Evolutionary conservation across 352 stramenopile genomes (phyloP).

Genomic region (Pythium phragmitis): DNA sequence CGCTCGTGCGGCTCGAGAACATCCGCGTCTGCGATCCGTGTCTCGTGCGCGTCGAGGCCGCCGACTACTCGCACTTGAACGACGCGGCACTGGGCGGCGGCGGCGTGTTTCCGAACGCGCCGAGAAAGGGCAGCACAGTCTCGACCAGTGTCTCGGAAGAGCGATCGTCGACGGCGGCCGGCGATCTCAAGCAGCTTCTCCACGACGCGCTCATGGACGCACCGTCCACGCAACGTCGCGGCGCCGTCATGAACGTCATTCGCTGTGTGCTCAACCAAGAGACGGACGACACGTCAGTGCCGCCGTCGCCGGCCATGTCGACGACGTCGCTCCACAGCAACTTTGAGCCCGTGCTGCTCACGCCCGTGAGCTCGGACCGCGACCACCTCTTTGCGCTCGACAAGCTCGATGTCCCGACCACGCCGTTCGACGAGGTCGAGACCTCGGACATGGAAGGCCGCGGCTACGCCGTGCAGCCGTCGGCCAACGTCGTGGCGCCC

Average conservation of each 20-base stretch:
- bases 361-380: slow-evolving; percentile 13
- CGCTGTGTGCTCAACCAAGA: slow-evolving; percentile 49
- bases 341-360: slow-evolving; percentile 7
- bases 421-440: neutral
- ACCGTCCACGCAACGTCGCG: slow-evolving; percentile 31
- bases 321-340: neutral
- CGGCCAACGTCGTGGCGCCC: slow-evolving; percentile 33
- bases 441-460: slow-evolving; percentile 47
- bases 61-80: slow-evolving; percentile 42
- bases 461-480: slow-evolving; percentile 33
- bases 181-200: slow-evolving; percentile 37
- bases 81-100: slow-evolving; percentile 23
- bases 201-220: slow-evolving; percentile 39
- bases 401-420: slow-evolving; percentile 12
- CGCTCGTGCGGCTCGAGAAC: slow-evolving; percentile 20
- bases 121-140: slow-evolving; percentile 1
- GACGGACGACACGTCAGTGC: slow-evolving; percentile 7
- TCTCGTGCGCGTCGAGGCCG: slow-evolving; percentile 48
- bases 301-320: neutral
- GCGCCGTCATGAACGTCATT: slow-evolving; percentile 48
- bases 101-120: slow-evolving; percentile 30
- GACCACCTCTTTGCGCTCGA: slow-evolving; percentile 24
- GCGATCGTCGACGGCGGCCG: slow-evolving; percentile 18
- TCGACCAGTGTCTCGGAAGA: no score
- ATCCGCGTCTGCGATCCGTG: slow-evolving; percentile 58